phyloP scores from a whole-genome alignment of 768 basidiomycete species.

The Agrocybe pediades region DNA sequence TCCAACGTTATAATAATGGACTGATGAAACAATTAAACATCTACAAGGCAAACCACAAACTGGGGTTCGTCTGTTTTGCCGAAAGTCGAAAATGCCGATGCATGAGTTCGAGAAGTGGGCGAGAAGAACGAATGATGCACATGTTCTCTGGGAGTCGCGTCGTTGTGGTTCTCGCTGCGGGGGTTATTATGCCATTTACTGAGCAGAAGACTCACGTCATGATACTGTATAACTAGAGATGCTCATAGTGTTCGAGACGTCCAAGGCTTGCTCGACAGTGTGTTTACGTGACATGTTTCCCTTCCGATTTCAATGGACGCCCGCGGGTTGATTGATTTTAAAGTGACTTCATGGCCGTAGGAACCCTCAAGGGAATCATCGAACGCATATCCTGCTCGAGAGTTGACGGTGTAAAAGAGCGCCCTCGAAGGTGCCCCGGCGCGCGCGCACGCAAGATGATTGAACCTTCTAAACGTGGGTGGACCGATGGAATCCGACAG shows the following conservation, averaged over 20 bases:
- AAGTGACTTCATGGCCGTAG: background rate
- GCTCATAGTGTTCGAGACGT: background rate
- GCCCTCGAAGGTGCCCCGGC: background rate
- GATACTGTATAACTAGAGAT: background rate
- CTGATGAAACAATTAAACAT: constrained; percentile 9
- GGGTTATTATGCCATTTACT: background rate
- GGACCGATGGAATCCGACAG: background rate
- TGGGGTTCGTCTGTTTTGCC: constrained; percentile 7
- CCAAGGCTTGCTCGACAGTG: background rate
- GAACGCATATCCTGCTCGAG: too few relatives aligned
- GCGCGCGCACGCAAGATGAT: background rate
- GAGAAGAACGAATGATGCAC: background rate
- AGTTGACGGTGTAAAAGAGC: too few relatives aligned
- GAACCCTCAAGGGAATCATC: background rate
- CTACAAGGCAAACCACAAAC: background rate
- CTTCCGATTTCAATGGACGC: background rate
- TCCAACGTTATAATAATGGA: constrained; percentile 10
- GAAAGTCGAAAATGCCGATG: background rate
- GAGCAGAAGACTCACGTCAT: background rate
- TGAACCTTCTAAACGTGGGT: background rate
- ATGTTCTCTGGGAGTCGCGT: background rate
- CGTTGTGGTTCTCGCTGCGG: background rate
- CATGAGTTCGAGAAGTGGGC: background rate
- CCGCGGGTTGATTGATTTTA: background rate
- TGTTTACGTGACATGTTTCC: background rate